These are phyloP conservation scores for Sclerotiophoma versabilis DNA, from an alignment of 2,329 filamentous ascomycete species.

Conservation along the genomic window DNA sequence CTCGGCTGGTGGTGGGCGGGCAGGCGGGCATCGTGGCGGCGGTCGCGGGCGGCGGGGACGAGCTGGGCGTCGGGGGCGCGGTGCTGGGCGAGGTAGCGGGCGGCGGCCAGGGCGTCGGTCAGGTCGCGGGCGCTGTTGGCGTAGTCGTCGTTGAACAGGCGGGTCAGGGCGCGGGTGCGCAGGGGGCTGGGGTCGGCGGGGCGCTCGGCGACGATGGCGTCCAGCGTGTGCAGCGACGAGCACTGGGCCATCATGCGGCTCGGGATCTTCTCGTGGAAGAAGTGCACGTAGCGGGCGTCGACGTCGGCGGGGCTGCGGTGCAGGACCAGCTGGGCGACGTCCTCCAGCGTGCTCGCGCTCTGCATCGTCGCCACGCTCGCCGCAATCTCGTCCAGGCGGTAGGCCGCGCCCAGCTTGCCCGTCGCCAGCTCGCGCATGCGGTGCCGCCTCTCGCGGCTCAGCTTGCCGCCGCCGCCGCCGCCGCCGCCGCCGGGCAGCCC, in stretches of 20 bases:
- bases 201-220: conserved; percentile 70
- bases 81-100: conserved; percentile 63
- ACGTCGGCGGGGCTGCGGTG: conserved; percentile 71
- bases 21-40: conserved; percentile 60
- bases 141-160: conserved; percentile 77
- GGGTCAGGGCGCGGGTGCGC: conserved; percentile 76
- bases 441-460: conserved; percentile 79
- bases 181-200: conserved; percentile 71
- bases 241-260: conserved; percentile 74
- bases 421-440: conserved; percentile 82
- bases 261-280: conserved; percentile 90
- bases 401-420: conserved; percentile 78
- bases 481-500: conserved; percentile 66
- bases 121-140: conserved; percentile 74
- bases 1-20: conserved; percentile 73
- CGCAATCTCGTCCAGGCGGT: conserved; percentile 82
- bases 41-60: conserved; percentile 59
- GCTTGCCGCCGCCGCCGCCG: conserved; percentile 63
- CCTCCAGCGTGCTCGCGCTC: conserved; percentile 76
- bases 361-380: conserved; percentile 86
- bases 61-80: conserved; percentile 58
- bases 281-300: conserved; percentile 88
- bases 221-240: conserved; percentile 71
- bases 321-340: conserved; percentile 76
- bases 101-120: conserved; percentile 67